Conservation (phyloP, 2,329 filamentous ascomycete genomes). For the Scedosporium boydii region DNA sequence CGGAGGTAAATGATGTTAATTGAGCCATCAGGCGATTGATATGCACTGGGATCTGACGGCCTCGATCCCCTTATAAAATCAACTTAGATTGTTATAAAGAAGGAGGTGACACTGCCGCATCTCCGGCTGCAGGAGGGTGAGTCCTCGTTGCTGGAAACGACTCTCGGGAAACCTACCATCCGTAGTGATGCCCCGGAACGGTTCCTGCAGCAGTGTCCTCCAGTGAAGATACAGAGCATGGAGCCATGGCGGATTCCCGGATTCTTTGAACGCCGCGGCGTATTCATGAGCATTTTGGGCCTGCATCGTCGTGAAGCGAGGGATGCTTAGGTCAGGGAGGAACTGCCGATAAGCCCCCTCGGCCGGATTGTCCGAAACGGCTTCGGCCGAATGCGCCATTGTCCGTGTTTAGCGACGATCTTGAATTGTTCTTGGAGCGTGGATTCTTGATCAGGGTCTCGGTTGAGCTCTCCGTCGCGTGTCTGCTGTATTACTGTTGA, state of each 20-base stretch:
- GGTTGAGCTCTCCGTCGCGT: no score
- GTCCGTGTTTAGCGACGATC: not conserved
- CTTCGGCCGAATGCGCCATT: not conserved
- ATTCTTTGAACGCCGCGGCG: slow-evolving; percentile 47
- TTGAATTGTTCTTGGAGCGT: no score
- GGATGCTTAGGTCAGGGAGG: slow-evolving; percentile 50
- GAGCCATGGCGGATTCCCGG: slow-evolving; percentile 56
- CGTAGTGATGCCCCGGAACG: slow-evolving; percentile 60
- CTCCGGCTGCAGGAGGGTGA: no score
- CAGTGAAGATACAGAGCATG: slow-evolving; percentile 51
- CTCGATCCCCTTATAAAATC: no score
- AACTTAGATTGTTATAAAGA: no score
- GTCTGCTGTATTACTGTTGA: no score
- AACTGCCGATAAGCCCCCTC: slow-evolving; percentile 10
- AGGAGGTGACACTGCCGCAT: no score
- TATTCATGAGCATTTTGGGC: slow-evolving; percentile 55
- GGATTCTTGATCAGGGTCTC: no score
- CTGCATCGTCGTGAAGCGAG: slow-evolving; percentile 54
- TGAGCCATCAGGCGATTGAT: no score
- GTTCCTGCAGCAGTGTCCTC: slow-evolving; percentile 50
- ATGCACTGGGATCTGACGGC: no score
- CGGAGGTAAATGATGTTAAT: no score
- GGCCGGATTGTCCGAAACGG: not conserved
- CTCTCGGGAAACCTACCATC: slow-evolving; percentile 41
- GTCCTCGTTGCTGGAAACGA: not conserved